Conservation (phyloP, 2,329 filamentous ascomycete genomes). For the Fusarium albidum region DNA sequence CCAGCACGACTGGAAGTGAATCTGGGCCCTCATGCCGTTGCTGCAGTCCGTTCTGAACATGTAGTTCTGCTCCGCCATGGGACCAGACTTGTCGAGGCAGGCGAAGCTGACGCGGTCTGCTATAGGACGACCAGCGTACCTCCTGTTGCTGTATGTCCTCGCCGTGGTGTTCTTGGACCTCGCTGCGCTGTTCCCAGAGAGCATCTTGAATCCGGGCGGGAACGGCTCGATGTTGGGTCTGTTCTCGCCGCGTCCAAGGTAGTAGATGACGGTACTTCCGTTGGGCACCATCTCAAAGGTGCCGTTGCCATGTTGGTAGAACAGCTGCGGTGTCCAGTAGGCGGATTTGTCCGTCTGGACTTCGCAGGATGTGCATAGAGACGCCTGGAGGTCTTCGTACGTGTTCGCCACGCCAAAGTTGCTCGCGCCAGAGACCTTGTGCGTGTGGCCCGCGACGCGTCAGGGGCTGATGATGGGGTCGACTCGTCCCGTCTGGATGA, state of each 20-base stretch:
- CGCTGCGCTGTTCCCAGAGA: conserved; percentile 28
- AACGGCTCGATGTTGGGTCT: conserved; percentile 35
- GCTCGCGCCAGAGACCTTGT: conserved; percentile 36
- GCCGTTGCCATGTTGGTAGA: conserved; percentile 32
- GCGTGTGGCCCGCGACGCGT: conserved; percentile 29
- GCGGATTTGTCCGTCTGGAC: conserved; percentile 36
- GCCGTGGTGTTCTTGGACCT: conserved; percentile 28
- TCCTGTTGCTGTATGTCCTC: conserved; percentile 29
- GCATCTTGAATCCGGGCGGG: conserved; percentile 36
- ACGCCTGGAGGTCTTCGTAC: conserved; percentile 30
- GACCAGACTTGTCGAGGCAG: conserved; percentile 34
- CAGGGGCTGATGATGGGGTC: conserved; percentile 34
- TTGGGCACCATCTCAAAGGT: conserved; percentile 37
- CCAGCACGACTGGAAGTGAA: conserved; percentile 38
- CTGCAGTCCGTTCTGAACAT: conserved; percentile 34
- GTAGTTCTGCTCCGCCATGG: conserved; percentile 28
- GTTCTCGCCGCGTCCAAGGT: conserved; percentile 36
- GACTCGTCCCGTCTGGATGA: conserved; percentile 34
- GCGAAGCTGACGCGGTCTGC: conserved; percentile 37
- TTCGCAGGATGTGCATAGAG: conserved; percentile 35
- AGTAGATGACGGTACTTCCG: conserved; percentile 33
- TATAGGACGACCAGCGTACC: conserved; percentile 20
- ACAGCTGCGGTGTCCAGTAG: conserved; percentile 38
- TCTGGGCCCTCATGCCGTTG: conserved; percentile 36
- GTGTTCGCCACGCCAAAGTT: conserved; percentile 27